phyloP scores from a whole-genome alignment of 75 land plant species.

The Cunninghamia lanceolata region DNA sequence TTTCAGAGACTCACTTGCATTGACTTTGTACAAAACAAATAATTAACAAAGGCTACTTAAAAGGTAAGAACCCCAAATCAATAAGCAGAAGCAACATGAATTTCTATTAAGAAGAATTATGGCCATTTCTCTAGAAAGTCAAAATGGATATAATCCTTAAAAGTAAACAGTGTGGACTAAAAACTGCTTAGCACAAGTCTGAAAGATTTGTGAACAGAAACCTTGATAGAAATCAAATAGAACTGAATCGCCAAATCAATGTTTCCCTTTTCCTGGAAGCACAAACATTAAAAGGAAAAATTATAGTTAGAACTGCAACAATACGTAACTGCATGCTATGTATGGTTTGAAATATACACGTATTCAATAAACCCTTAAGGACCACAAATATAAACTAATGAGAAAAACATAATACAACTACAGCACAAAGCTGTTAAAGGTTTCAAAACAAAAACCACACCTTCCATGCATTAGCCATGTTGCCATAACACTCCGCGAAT shows the following conservation, averaged over 20 bases:
- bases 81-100: too few species aligned
- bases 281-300: neutral
- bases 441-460: conserved; percentile 8
- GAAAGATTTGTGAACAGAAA: conserved; percentile 2
- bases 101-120: too few species aligned
- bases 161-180: neutral
- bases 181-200: neutral
- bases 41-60: neutral
- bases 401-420: neutral
- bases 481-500: conserved; percentile 57
- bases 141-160: neutral
- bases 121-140: too few species aligned
- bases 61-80: too few species aligned
- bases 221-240: conserved; percentile 46
- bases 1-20: neutral
- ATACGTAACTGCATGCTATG: neutral
- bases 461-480: conserved; percentile 67
- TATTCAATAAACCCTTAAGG: neutral
- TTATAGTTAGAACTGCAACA: neutral
- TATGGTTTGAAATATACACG: neutral
- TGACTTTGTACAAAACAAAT: neutral
- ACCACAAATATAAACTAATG: neutral
- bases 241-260: conserved; percentile 49
- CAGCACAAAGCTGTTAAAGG: neutral
- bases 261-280: conserved; percentile 53